Conservation (phyloP, 2,329 filamentous ascomycete species). For the Claviceps sp. region DNA sequence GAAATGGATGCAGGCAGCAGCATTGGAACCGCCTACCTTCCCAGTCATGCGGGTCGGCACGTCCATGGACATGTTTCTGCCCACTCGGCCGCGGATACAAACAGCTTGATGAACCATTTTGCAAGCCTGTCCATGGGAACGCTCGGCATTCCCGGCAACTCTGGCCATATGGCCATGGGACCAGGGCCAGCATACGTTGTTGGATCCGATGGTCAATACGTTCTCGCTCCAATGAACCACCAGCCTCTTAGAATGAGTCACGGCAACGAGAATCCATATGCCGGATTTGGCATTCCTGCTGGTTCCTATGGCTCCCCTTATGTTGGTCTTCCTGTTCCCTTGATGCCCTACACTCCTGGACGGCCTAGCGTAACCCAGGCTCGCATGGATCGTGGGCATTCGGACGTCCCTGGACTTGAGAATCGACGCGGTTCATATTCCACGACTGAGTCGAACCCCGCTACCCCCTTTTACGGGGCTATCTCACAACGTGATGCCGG, state of each 20-base stretch:
- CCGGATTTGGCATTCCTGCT: conserved; percentile 17
- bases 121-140: conserved; percentile 24
- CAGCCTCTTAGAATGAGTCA: conserved; percentile 23
- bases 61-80: conserved; percentile 17
- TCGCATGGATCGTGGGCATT: conserved; percentile 32
- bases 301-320: conserved; percentile 24
- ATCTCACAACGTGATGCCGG: conserved; percentile 45
- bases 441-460: conserved; percentile 51
- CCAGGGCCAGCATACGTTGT: conserved; percentile 24
- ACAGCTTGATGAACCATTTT: conserved; percentile 21
- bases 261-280: conserved; percentile 20
- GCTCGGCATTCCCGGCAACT: conserved; percentile 19
- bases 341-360: conserved; percentile 41
- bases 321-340: conserved; percentile 22
- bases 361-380: conserved; percentile 30
- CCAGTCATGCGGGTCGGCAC: conserved; percentile 16
- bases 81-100: conserved; percentile 18
- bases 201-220: conserved; percentile 24
- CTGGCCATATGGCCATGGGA: conserved; percentile 18
- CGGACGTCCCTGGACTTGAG: conserved; percentile 47
- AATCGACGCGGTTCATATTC: conserved; percentile 56
- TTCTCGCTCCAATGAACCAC: conserved; percentile 22
- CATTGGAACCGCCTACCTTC: conserved; percentile 18
- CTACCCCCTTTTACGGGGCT: conserved; percentile 51
- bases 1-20: conserved; percentile 23